Base-by-base conservation (phyloP, 495 filamentous ascomycete genomes). In the Penicillium subrubescens region DNA sequence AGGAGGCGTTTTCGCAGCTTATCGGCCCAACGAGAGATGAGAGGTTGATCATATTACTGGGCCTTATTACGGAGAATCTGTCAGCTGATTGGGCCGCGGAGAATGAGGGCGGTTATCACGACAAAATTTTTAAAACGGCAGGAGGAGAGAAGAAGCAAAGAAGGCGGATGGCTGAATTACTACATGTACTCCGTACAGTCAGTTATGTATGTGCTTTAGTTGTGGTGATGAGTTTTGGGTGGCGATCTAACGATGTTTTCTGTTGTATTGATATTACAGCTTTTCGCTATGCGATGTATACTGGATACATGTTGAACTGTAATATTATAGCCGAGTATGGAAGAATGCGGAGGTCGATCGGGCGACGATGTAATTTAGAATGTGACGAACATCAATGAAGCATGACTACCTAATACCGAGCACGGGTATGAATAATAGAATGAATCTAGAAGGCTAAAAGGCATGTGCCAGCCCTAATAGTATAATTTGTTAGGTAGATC, bases 11-110 rank as follows among this genome's bases (percentile, higher is more conserved):
- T 53, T 57, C 46, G 37, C 62, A 29, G 34, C 48, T 71, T 73
- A 73, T 73, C 71, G 71, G 69, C 37, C 71, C 71, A 73, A 73
- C 69, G 62, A 63, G 71, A 73, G 57, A 12, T 35, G 27, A 21
- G 58, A 19, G 58, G 67, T 73, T 71, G 66, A 63, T 66, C 64
- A 67, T 67, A 65, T 67, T 69, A 67, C 54, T 63, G 62, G 57
- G 50, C 23, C 57, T 34, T 35, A 65, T 73, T 65, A 73, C 71
- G 69, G 62, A 63, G 59, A 17, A 17, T 60, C 43, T 12, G 61
- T 56, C 15, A 31, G 61, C 34, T 71, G 66, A 73, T 71, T 71
- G 69, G 71, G 54, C 39, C 57, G 31, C n/a, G 29, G 44, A 48
- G 44, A 21, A 33, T n/a, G n/a, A 27, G 21, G 23, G 15, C 19